A percentile compares a stretch with the other conserved stretches of the same genome.
These are phyloP conservation scores for Colletotrichum tamarilloi DNA, from an alignment of 2,329 filamentous ascomycete genomes.

Conservation along the genomic window DNA sequence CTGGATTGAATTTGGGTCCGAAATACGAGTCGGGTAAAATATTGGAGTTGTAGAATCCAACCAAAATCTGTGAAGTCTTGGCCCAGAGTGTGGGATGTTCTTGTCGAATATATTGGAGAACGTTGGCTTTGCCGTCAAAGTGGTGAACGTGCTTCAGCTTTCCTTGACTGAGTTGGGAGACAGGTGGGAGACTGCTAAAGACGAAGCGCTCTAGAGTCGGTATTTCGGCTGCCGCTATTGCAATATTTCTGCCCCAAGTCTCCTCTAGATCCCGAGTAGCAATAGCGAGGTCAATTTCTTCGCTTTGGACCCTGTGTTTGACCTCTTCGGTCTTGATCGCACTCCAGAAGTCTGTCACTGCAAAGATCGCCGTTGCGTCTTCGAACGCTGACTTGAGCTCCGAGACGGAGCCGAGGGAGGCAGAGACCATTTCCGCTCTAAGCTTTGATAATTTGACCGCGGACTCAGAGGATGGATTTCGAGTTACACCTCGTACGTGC, in stretches of 20 bases:
- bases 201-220: conserved; percentile 12
- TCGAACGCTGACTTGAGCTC: conserved; percentile 53
- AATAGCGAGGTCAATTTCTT: conserved; percentile 36
- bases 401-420: conserved; percentile 53
- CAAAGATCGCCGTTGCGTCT: conserved; percentile 62
- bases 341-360: conserved; percentile 67
- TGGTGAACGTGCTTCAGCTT: conserved; percentile 13
- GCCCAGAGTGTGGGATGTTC: not conserved
- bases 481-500: conserved; percentile 57
- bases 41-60: conserved; percentile 23
- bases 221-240: conserved; percentile 57
- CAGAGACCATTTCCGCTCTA: conserved; percentile 55
- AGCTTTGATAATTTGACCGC: conserved; percentile 50
- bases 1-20: not conserved
- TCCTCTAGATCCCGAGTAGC: conserved; percentile 60
- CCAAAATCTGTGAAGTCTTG: conserved; percentile 12
- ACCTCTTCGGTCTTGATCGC: conserved; percentile 55
- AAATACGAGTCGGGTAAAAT: conserved; percentile 1
- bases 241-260: conserved; percentile 64
- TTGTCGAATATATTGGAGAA: not conserved
- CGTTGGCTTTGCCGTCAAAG: conserved; percentile 22
- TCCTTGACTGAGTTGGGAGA: not conserved
- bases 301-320: conserved; percentile 38
- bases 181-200: conserved; percentile 12
- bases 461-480: conserved; percentile 53